phyloP scores from a whole-genome alignment of 2,329 filamentous ascomycete species.

The Cladosporium sp. region DNA sequence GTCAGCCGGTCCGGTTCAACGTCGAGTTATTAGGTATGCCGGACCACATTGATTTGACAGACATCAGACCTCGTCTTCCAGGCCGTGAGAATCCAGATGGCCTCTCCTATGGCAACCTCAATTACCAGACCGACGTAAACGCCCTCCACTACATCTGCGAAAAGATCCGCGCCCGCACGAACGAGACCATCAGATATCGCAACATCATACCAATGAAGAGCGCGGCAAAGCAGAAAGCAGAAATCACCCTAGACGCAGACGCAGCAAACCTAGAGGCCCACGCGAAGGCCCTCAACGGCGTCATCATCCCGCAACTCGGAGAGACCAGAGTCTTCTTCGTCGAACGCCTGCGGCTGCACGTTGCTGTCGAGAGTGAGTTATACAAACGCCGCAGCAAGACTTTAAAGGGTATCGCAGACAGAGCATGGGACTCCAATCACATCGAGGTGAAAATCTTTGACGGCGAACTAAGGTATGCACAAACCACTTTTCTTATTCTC shows the following conservation, averaged over 20 bases:
- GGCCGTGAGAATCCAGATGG: not conserved
- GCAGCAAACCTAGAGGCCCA: not conserved
- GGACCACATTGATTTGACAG: not conserved
- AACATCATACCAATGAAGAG: not conserved
- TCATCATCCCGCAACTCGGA: not conserved
- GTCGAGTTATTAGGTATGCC: not conserved
- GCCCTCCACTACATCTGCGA: not conserved
- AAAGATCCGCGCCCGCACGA: not conserved
- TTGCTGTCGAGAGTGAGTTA: not conserved
- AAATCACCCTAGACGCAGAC: not conserved
- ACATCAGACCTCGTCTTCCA: not conserved
- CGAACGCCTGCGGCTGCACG: not conserved
- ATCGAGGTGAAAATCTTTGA: conserved; percentile 12
- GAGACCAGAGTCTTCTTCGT: not conserved
- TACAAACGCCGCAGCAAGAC: conserved; percentile 5
- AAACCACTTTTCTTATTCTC: conserved; percentile 3
- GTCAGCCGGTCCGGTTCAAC: not conserved
- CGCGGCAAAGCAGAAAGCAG: not conserved
- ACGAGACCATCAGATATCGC: not conserved
- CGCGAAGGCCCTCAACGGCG: not conserved
- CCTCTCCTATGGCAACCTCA: not conserved
- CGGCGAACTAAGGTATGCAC: conserved; percentile 15
- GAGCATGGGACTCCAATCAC: conserved; percentile 19
- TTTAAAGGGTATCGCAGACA: not conserved
- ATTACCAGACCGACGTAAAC: not conserved